Evolutionary conservation across 164 flowering plant genomes (phyloP).

Genomic region (Umbellularia californica): DNA sequence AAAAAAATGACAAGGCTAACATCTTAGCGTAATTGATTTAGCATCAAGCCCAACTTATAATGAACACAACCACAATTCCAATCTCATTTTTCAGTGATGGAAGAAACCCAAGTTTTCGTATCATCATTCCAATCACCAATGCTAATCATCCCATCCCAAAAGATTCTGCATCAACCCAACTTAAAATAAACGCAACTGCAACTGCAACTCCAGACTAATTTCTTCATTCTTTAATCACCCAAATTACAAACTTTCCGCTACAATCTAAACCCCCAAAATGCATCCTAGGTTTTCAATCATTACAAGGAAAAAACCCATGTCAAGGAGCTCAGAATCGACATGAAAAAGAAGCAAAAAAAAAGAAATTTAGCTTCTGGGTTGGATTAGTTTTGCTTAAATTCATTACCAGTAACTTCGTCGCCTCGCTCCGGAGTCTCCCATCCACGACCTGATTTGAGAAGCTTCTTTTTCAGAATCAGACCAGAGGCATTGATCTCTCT

Average conservation of each 20-base stretch:
- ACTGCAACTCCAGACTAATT: neutral
- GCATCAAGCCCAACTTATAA: no score
- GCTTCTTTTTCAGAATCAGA: constrained; percentile 52
- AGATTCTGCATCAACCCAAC: no score
- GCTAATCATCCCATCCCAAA: no score
- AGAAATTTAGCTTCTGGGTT: neutral
- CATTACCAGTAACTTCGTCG: constrained; percentile 64
- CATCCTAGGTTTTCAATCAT: neutral
- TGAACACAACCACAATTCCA: no score
- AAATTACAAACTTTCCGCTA: neutral
- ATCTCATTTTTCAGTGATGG: no score
- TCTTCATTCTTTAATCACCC: neutral
- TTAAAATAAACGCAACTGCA: no score
- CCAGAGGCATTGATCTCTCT: constrained; percentile 38
- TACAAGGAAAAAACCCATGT: neutral
- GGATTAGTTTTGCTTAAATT: neutral
- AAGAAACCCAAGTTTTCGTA: no score
- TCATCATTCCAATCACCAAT: no score
- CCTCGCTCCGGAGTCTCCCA: constrained; percentile 60
- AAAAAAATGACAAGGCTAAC: no score
- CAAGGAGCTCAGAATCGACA: neutral
- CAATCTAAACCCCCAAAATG: neutral
- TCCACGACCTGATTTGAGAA: constrained; percentile 46
- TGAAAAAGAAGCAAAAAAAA: neutral
- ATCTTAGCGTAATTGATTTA: no score